A percentile compares a stretch with the other conserved stretches of the same genome.
Evolutionary conservation across 768 basidiomycete genomes (phyloP).

Genomic region (Daedaleopsis nitida): DNA sequence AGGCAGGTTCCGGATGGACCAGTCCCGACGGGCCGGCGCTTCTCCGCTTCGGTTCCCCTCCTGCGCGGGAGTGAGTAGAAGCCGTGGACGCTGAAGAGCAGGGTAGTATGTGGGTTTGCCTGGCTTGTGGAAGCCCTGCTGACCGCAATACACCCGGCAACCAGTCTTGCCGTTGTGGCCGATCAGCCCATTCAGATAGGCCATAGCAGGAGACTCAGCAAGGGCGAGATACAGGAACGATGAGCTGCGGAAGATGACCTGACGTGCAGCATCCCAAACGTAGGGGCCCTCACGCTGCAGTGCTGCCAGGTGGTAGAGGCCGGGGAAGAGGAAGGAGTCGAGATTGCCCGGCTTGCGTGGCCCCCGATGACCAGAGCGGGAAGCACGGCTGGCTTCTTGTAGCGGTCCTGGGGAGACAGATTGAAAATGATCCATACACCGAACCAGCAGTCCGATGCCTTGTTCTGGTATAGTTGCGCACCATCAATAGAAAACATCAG

Average conservation of each 20-base stretch:
- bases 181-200: constrained; percentile 35
- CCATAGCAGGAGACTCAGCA: constrained; percentile 18
- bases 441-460: constrained; percentile 37
- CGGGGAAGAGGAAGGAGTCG: constrained; percentile 35
- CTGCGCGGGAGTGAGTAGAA: too few species aligned
- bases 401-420: constrained; percentile 26
- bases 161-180: constrained; percentile 37
- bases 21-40: too few species aligned
- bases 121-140: constrained; percentile 32
- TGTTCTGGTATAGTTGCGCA: constrained; percentile 32
- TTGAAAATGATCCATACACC: constrained; percentile 33
- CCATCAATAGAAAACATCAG: constrained; percentile 31
- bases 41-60: too few species aligned
- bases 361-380: constrained; percentile 33
- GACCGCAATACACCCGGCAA: constrained; percentile 37
- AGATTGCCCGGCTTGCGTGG: constrained; percentile 34
- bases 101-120: constrained; percentile 36
- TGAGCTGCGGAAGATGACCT: constrained; percentile 35
- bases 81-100: constrained; percentile 1
- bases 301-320: constrained; percentile 32
- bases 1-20: too few species aligned
- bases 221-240: constrained; percentile 8
- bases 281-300: constrained; percentile 29
- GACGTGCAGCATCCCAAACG: constrained; percentile 31
- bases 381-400: constrained; percentile 33